Evolutionary conservation across 1,139 yeast genomes (phyloP).

Genomic region (Yamadazyma triangularis): DNA sequence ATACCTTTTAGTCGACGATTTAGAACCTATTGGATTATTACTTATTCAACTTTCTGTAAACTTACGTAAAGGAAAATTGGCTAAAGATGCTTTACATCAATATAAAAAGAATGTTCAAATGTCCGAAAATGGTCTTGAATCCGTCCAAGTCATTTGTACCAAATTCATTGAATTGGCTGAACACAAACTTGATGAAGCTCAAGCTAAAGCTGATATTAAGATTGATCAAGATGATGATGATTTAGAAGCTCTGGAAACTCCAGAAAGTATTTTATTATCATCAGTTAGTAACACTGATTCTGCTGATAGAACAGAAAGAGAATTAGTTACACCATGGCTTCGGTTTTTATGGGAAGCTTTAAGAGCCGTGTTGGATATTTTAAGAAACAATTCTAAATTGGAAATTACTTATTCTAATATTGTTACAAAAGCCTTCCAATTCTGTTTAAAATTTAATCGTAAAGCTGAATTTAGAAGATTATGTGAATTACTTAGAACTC

Average conservation of each 20-base stretch:
- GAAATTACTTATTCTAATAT: slow-evolving; percentile 84
- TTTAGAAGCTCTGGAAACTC: slow-evolving; percentile 77
- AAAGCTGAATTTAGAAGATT: slow-evolving; percentile 93
- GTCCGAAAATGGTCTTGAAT: slow-evolving; percentile 65
- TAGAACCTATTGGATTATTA: slow-evolving; percentile 86
- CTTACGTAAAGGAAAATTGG: slow-evolving; percentile 79
- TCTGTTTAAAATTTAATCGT: slow-evolving; percentile 82
- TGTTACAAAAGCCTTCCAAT: slow-evolving; percentile 80
- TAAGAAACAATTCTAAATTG: slow-evolving; percentile 88
- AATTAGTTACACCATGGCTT: slow-evolving; percentile 93
- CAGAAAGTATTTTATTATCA: slow-evolving; percentile 84
- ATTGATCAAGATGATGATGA: slow-evolving; percentile 65
- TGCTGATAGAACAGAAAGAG: slow-evolving; percentile 90
- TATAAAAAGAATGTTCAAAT: slow-evolving; percentile 86
- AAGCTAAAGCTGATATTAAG: slow-evolving; percentile 73
- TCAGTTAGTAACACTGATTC: slow-evolving; percentile 91
- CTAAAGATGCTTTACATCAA: slow-evolving; percentile 94
- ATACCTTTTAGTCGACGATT: slow-evolving; percentile 70
- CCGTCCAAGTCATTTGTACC: slow-evolving; percentile 78
- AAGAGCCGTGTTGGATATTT: slow-evolving; percentile 82
- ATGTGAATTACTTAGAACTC: slow-evolving; percentile 88
- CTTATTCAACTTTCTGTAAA: slow-evolving; percentile 84
- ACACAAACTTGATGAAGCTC: slow-evolving; percentile 66
- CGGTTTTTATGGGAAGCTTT: slow-evolving; percentile 96
- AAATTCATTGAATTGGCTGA: slow-evolving; percentile 74